Percentiles rank a stretch among this genome's conserved stretches.
Conservation (phyloP, 1,284 basidiomycete species). For the Papiliotrema terrestris region DNA sequence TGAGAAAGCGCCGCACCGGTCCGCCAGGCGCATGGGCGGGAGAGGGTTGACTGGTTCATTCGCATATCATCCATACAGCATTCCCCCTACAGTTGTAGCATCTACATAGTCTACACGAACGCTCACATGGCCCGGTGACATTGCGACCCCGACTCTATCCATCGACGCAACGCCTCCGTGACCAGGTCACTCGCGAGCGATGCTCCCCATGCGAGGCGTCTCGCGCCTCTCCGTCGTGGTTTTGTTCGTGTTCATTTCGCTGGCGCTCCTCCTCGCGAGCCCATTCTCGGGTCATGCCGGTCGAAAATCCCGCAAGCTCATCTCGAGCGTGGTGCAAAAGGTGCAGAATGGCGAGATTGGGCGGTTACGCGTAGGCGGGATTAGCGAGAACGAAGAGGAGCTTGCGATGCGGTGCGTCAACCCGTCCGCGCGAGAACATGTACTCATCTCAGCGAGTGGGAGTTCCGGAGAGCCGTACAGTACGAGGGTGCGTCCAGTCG, state of each 20-base stretch:
- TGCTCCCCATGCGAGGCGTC: slow-evolving; percentile 1
- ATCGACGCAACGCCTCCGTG: no score
- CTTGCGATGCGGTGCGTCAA: slow-evolving; percentile 2
- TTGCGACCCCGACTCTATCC: no score
- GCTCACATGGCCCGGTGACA: no score
- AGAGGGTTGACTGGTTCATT: no score
- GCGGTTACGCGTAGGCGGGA: background rate
- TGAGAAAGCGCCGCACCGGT: no score
- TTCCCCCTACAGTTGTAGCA: no score
- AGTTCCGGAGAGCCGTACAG: slow-evolving; percentile 31
- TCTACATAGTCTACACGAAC: no score
- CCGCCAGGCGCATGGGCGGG: no score
- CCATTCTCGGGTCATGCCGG: slow-evolving; percentile 6
- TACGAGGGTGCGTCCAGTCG: slow-evolving; percentile 22
- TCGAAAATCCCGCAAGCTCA: background rate
- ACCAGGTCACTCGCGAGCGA: background rate
- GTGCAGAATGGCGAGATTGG: slow-evolving; percentile 6
- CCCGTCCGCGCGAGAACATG: background rate
- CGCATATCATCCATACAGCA: no score
- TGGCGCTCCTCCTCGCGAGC: background rate
- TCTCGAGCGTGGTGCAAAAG: slow-evolving; percentile 4
- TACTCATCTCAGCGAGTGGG: slow-evolving; percentile 26
- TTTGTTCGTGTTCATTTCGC: background rate
- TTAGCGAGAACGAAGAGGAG: slow-evolving; percentile 1
- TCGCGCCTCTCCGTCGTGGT: background rate